These are phyloP conservation scores for Chlorella vulgaris DNA, from an alignment of 139 green algal species.

Conservation along the genomic window DNA sequence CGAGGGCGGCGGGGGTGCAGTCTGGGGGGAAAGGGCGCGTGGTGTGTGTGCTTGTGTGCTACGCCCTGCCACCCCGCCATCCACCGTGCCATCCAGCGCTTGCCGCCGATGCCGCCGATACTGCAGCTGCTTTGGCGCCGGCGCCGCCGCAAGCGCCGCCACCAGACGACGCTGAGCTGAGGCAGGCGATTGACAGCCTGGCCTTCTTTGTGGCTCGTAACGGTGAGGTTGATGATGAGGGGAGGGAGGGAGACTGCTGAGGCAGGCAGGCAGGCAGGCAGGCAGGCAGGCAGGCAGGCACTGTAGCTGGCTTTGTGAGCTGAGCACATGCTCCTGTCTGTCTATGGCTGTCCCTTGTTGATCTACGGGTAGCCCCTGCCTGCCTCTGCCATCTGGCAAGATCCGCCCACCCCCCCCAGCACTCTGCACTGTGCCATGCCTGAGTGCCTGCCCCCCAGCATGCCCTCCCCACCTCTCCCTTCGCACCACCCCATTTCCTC, in stretches of 20 bases:
- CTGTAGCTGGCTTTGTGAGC: background rate
- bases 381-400: too few relatives aligned
- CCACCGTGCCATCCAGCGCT: background rate
- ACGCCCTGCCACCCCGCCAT: too few relatives aligned
- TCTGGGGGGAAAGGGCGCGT: too few relatives aligned
- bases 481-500: background rate
- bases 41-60: too few relatives aligned
- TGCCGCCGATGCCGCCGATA: background rate
- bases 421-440: too few relatives aligned
- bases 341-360: too few relatives aligned
- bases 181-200: conserved; percentile 75
- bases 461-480: background rate
- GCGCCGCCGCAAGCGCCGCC: conserved; percentile 45
- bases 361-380: too few relatives aligned
- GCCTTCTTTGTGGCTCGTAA: conserved; percentile 84
- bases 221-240: conserved; percentile 45
- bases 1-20: too few relatives aligned
- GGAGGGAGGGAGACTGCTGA: background rate
- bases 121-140: conserved; percentile 6
- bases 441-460: too few relatives aligned
- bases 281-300: too few relatives aligned
- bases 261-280: too few relatives aligned
- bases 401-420: too few relatives aligned
- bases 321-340: background rate
- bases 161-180: conserved; percentile 55